These are phyloP conservation scores for Triangularia verruculosa DNA, from an alignment of 2,329 filamentous ascomycete species.

Conservation along the genomic window DNA sequence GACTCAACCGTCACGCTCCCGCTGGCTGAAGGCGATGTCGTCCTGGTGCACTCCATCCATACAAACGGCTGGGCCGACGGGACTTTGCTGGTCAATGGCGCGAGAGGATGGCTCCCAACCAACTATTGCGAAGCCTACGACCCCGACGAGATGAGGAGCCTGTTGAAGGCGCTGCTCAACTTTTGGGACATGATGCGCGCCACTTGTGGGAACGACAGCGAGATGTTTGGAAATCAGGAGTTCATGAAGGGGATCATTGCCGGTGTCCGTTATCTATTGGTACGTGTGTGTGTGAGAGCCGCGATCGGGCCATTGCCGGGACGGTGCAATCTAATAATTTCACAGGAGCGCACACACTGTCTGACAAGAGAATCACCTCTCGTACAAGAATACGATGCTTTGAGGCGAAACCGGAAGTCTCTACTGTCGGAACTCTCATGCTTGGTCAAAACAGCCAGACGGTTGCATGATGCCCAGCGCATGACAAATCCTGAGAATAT, in stretches of 20 bases:
- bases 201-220: slow-evolving; percentile 69
- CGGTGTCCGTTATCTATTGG: slow-evolving; percentile 83
- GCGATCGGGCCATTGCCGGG: too few relatives aligned
- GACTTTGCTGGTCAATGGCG: slow-evolving; percentile 79
- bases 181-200: slow-evolving; percentile 89
- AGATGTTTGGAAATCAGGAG: slow-evolving; percentile 85
- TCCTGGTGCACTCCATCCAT: slow-evolving; percentile 93
- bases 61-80: slow-evolving; percentile 99
- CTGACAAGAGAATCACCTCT: slow-evolving; percentile 75
- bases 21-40: slow-evolving; percentile 84
- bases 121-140: slow-evolving; percentile 98
- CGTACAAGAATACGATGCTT: slow-evolving; percentile 69
- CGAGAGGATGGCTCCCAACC: slow-evolving; percentile 91
- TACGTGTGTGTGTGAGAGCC: slow-evolving; percentile 48
- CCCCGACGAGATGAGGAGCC: slow-evolving; percentile 76
- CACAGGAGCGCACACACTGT: slow-evolving; percentile 81
- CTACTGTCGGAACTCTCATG: slow-evolving; percentile 85
- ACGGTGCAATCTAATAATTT: slow-evolving; percentile 19
- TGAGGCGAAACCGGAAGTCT: slow-evolving; percentile 81
- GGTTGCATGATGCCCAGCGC: slow-evolving; percentile 70
- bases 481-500: slow-evolving; percentile 48
- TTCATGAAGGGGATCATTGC: slow-evolving; percentile 93
- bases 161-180: slow-evolving; percentile 82
- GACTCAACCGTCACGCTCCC: slow-evolving; percentile 86
- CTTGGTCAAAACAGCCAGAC: slow-evolving; percentile 84